A percentile compares a stretch with the other conserved stretches of the same genome.
Evolutionary conservation across 768 basidiomycete species (phyloP).

Genomic region (Leucocoprinus sp.): DNA sequence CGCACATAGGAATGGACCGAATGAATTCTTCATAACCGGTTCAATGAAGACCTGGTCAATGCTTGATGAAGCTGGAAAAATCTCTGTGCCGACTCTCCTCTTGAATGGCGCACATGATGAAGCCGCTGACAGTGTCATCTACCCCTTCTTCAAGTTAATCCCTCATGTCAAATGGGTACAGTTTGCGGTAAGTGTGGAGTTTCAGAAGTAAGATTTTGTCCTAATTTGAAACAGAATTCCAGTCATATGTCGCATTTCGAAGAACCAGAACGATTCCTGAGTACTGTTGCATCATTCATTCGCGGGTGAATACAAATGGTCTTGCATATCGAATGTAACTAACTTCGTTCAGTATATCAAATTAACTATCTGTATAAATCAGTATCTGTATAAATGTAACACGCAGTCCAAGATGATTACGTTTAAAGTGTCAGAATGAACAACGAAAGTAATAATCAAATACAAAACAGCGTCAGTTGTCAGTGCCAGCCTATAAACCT

Average conservation of each 20-base stretch:
- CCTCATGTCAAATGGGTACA: constrained; percentile 36
- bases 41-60: constrained; percentile 39
- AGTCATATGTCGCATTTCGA: constrained; percentile 35
- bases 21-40: constrained; percentile 27
- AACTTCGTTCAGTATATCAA: no score
- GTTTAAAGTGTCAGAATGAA: no score
- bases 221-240: constrained; percentile 15
- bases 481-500: no score
- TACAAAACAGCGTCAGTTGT: no score
- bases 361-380: no score
- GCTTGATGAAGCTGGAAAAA: constrained; percentile 33
- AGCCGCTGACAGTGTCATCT: constrained; percentile 27
- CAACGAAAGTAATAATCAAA: no score
- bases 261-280: constrained; percentile 29
- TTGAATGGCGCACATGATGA: constrained; percentile 35
- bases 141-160: constrained; percentile 29
- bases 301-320: no score
- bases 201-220: no score
- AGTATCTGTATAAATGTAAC: no score
- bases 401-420: no score
- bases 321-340: no score
- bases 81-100: constrained; percentile 29
- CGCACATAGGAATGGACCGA: constrained; percentile 31
- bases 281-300: constrained; percentile 25
- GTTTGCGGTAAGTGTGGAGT: constrained; percentile 28